These are phyloP conservation scores for Fusarium algeriense DNA, from an alignment of 2,329 filamentous ascomycete genomes.

Conservation along the genomic window DNA sequence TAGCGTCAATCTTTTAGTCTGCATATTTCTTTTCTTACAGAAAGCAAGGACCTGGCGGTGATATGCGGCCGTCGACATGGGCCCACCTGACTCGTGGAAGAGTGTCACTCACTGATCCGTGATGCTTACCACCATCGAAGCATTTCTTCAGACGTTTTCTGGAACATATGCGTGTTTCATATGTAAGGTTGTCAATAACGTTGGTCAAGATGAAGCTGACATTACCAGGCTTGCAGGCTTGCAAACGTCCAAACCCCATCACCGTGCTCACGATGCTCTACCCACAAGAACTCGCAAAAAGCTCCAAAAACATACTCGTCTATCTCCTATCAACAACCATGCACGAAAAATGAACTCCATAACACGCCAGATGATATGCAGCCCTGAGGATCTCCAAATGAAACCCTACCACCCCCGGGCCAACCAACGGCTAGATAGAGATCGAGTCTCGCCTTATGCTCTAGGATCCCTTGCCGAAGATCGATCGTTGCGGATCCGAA, in stretches of 20 bases:
- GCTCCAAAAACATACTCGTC: neutral
- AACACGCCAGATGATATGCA: neutral
- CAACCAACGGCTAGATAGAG: slow-evolving; percentile 11
- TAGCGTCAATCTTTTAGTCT: neutral
- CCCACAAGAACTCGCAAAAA: neutral
- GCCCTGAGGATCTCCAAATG: neutral
- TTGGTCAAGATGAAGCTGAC: neutral
- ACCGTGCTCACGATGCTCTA: too few species aligned
- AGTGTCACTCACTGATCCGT: slow-evolving; percentile 2
- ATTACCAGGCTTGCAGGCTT: neutral
- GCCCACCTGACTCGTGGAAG: slow-evolving; percentile 19
- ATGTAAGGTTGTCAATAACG: neutral
- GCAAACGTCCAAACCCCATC: neutral
- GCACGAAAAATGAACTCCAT: neutral
- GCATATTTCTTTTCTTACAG: neutral
- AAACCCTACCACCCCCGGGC: neutral
- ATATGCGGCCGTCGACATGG: slow-evolving; percentile 17
- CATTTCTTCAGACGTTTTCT: neutral
- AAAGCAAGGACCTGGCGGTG: neutral
- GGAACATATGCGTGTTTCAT: neutral
- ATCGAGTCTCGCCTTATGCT: slow-evolving; percentile 4
- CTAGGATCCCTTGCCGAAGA: slow-evolving; percentile 25
- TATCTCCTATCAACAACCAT: neutral
- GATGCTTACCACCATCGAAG: neutral
- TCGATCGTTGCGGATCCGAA: slow-evolving; percentile 42